phyloP scores from a whole-genome alignment of 805 yeast genomes.

The Myxozyma vanderwaltii region DNA sequence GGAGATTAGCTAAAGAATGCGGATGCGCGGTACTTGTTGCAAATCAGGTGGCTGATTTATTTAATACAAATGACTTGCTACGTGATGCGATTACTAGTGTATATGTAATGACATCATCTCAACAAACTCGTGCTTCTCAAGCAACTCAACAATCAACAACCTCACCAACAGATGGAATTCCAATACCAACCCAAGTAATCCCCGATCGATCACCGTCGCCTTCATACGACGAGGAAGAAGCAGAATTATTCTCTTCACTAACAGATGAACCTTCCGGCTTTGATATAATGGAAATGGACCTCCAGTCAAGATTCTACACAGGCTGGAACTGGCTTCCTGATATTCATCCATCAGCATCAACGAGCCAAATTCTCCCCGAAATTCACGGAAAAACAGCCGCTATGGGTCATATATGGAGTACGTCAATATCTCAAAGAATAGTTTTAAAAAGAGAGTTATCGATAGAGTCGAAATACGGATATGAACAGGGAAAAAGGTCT shows the following conservation, averaged over 20 bases:
- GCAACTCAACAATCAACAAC: not conserved
- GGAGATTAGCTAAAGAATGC: conserved; percentile 51
- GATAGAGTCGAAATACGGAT: conserved; percentile 28
- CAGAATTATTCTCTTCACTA: not conserved
- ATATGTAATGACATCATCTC: not conserved
- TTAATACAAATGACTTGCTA: not conserved
- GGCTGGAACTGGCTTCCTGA: conserved; percentile 67
- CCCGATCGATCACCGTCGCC: not conserved
- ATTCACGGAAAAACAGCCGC: conserved; percentile 50
- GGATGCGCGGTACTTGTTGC: conserved; percentile 67
- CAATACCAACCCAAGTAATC: not conserved
- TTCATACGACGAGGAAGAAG: not conserved
- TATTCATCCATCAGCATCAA: conserved; percentile 41
- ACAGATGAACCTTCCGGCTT: not conserved
- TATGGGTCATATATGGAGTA: conserved; percentile 59
- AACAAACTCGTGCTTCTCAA: not conserved
- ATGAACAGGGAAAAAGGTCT: conserved; percentile 38
- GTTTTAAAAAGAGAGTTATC: conserved; percentile 36
- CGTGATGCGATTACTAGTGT: conserved; percentile 1
- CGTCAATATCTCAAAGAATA: conserved; percentile 53
- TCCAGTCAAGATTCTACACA: conserved; percentile 69
- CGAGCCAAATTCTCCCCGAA: conserved; percentile 4
- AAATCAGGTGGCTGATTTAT: conserved; percentile 74
- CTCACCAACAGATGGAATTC: not conserved
- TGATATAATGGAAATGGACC: conserved; percentile 53